These are phyloP conservation scores for Bipolaris zeicola DNA, from an alignment of 2,329 filamentous ascomycete genomes.

Conservation along the genomic window DNA sequence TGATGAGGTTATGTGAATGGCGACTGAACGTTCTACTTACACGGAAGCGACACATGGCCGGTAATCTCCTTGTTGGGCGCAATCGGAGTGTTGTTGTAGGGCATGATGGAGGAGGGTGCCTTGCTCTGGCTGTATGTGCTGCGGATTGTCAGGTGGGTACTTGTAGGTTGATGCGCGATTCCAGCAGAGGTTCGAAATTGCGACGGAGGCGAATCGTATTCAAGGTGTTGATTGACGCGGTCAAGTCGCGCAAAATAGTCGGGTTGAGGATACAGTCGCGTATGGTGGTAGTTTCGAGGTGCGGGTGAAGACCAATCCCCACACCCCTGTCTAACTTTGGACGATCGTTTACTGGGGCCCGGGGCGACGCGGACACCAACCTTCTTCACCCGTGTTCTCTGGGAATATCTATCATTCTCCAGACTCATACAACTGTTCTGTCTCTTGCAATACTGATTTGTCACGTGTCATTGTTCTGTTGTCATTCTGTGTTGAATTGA, in stretches of 20 bases:
- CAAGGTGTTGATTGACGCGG: constrained; percentile 10
- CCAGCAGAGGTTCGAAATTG: not conserved
- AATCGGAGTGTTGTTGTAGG: constrained; percentile 86
- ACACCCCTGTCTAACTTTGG: constrained; percentile 9
- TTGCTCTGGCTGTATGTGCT: not conserved
- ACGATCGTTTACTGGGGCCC: constrained; percentile 6
- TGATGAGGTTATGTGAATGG: not conserved
- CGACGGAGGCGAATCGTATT: not conserved
- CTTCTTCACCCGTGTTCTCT: no score
- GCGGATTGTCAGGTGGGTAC: not conserved
- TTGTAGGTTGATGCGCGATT: not conserved
- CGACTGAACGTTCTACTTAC: constrained; percentile 59
- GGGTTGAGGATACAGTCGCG: constrained; percentile 9
- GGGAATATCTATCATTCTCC: not conserved
- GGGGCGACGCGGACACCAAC: not conserved
- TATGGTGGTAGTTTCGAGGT: constrained; percentile 5
- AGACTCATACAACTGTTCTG: not conserved
- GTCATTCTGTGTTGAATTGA: not conserved
- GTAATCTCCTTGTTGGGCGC: constrained; percentile 80
- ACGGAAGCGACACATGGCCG: constrained; percentile 81
- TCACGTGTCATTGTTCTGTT: not conserved
- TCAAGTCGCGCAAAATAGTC: constrained; percentile 8
- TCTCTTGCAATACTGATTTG: not conserved
- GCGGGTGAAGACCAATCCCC: constrained; percentile 1
- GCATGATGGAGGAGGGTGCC: constrained; percentile 58